Base-by-base conservation (phyloP, 2,329 filamentous ascomycete species). In the Penicillium sp. region DNA sequence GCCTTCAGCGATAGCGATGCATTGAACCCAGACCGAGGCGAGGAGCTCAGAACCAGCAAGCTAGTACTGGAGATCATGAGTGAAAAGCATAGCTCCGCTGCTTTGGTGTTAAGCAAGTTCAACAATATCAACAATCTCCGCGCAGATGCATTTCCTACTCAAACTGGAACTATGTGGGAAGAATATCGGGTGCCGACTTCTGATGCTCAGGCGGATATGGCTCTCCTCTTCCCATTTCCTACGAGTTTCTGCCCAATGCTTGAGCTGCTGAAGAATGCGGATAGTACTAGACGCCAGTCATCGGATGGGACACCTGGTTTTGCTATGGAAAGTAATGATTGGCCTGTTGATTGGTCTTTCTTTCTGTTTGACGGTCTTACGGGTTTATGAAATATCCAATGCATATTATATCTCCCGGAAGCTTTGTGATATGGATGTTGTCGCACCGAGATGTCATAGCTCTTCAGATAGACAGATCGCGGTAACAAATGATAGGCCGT, bases 61-160 rank as follows among this genome's bases (percentile, higher is more conserved):
- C 44, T 48, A 7, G 35, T 58, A 2, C 18, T 58, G 13, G 44
- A 42, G 19, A 58, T 19, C 4, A 55, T 58, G 48, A 40, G 55
- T 13, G 52, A 58, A 18, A 57, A 52, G n/a, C 55, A 58, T 49
- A 19, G 47, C 2, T 53, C 54, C 2, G 47, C 52, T n/a, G 16
- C 16, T 9, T 29, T 49, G 29, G 41, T 44, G 8, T 42, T 30
- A 4, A n/a, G 19, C 41, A 51, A 47, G 11, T 19, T 34, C n/a
- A 29, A 34, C 4, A 7, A 13, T 16, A 27, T 51, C 16, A 13
- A 36, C 26, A 51, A 34, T 11, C 29, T 51, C 14, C 41, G 35
- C n/a, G 18, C 26, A 26, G 43, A 29, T 29, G 11, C 43, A 10
- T 46, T 51, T 47, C 42, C 49, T 10, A 6, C 18, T 10, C 49